These are phyloP conservation scores for Populus hybrid DNA, from an alignment of 441 rosid genomes.

Conservation along the genomic window DNA sequence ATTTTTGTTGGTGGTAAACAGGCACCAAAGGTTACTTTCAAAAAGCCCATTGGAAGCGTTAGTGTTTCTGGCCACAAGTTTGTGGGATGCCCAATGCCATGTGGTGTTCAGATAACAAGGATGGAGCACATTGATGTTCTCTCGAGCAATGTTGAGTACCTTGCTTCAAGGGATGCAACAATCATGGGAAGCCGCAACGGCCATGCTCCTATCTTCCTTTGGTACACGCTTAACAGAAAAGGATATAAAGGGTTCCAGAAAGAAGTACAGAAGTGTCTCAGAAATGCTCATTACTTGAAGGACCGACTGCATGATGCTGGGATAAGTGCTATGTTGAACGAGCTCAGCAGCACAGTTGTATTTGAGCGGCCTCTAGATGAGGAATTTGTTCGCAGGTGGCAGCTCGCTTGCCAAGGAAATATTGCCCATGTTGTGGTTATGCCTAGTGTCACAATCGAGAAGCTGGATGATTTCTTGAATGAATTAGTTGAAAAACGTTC, in stretches of 20 bases:
- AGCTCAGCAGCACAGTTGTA: slow-evolving; percentile 92
- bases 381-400: slow-evolving; percentile 87
- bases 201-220: slow-evolving; percentile 90
- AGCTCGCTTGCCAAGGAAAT: slow-evolving; percentile 88
- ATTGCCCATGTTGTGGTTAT: slow-evolving; percentile 91
- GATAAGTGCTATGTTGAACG: slow-evolving; percentile 86
- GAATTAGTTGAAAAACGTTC: slow-evolving; percentile 52
- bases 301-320: slow-evolving; percentile 57
- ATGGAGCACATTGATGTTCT: slow-evolving; percentile 73
- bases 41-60: slow-evolving; percentile 91
- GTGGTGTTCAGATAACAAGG: slow-evolving; percentile 89
- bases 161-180: slow-evolving; percentile 92
- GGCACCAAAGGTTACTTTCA: slow-evolving; percentile 94
- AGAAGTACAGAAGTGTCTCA: slow-evolving; percentile 88
- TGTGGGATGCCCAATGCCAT: slow-evolving; percentile 97
- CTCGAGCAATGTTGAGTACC: slow-evolving; percentile 81
- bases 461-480: slow-evolving; percentile 64
- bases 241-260: slow-evolving; percentile 92
- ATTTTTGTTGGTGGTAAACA: slow-evolving; percentile 26
- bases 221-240: slow-evolving; percentile 85
- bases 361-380: slow-evolving; percentile 87
- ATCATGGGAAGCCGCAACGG: slow-evolving; percentile 97
- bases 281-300: slow-evolving; percentile 87
- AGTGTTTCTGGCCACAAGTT: slow-evolving; percentile 93
- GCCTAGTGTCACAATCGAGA: slow-evolving; percentile 74